Conservation (phyloP, 768 basidiomycete genomes). For the Kwoniella mangroviensis region DNA sequence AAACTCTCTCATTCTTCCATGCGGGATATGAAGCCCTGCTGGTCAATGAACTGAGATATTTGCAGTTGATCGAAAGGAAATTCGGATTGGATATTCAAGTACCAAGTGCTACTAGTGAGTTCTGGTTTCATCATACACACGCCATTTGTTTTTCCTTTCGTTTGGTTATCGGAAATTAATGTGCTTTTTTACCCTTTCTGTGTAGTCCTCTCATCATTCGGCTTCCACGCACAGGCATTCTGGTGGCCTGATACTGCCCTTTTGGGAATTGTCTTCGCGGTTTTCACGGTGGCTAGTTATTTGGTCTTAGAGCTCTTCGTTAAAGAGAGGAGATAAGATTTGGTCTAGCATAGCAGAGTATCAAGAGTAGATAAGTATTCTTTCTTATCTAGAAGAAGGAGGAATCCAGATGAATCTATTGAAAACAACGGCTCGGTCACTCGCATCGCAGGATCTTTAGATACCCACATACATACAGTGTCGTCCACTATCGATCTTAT, state of each 20-base stretch:
- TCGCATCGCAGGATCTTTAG: too few species aligned
- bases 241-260: constrained; percentile 97
- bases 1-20: constrained; percentile 95
- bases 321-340: constrained; percentile 68
- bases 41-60: constrained; percentile 94
- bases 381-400: too few species aligned
- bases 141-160: neutral
- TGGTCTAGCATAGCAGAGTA: too few species aligned
- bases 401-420: too few species aligned
- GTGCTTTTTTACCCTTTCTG: neutral
- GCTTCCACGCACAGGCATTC: constrained; percentile 90
- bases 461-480: too few species aligned
- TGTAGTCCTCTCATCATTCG: constrained; percentile 81
- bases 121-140: neutral
- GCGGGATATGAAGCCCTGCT: constrained; percentile 95
- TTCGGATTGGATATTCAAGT: constrained; percentile 97
- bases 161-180: neutral
- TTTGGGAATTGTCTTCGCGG: constrained; percentile 81
- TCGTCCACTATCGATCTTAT: too few species aligned
- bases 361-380: too few species aligned
- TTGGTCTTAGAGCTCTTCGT: constrained; percentile 84
- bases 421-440: too few species aligned
- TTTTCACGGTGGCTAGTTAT: constrained; percentile 77
- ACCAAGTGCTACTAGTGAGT: constrained; percentile 79
- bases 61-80: constrained; percentile 91